phyloP scores from a whole-genome alignment of 345 rosid species.

The Brassica nigra region DNA sequence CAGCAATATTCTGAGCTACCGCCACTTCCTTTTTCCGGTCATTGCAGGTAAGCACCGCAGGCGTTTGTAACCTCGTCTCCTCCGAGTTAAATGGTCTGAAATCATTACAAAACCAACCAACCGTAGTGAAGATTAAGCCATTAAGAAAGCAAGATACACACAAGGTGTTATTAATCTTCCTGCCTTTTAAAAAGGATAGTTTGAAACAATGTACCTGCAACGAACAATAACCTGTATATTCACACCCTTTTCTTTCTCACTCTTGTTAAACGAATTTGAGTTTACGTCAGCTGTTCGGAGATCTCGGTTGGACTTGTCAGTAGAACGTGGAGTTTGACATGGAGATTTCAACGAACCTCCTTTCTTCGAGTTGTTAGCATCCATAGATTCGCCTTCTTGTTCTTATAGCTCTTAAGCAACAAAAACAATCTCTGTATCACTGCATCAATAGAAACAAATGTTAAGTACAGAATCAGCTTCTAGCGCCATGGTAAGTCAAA shows the following conservation, averaged over 20 bases:
- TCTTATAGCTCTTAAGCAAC: slow-evolving; percentile 10
- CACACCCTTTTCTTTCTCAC: slow-evolving; percentile 93
- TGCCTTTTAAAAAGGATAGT: background rate
- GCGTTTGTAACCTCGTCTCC: slow-evolving; percentile 70
- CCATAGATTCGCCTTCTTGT: slow-evolving; percentile 46
- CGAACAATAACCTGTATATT: slow-evolving; percentile 96
- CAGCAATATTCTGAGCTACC: slow-evolving; percentile 83
- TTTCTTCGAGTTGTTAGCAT: slow-evolving; percentile 61
- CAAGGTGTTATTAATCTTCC: background rate
- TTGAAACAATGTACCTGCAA: slow-evolving; percentile 64
- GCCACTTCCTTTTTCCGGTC: slow-evolving; percentile 86
- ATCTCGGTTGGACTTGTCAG: slow-evolving; percentile 81
- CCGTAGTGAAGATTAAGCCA: background rate
- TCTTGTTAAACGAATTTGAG: slow-evolving; percentile 52
- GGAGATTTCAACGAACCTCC: slow-evolving; percentile 73
- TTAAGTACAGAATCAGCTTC: background rate
- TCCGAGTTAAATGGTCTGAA: slow-evolving; percentile 86
- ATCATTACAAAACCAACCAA: background rate
- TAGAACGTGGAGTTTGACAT: slow-evolving; percentile 89
- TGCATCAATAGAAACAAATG: slow-evolving; percentile 13
- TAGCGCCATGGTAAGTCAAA: slow-evolving; percentile 4
- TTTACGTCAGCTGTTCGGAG: slow-evolving; percentile 70
- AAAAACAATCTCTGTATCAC: slow-evolving; percentile 13
- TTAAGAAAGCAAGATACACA: background rate
- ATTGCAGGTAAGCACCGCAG: slow-evolving; percentile 81